Conservation (phyloP, 1,284 basidiomycete species). For the Somion occarium region DNA sequence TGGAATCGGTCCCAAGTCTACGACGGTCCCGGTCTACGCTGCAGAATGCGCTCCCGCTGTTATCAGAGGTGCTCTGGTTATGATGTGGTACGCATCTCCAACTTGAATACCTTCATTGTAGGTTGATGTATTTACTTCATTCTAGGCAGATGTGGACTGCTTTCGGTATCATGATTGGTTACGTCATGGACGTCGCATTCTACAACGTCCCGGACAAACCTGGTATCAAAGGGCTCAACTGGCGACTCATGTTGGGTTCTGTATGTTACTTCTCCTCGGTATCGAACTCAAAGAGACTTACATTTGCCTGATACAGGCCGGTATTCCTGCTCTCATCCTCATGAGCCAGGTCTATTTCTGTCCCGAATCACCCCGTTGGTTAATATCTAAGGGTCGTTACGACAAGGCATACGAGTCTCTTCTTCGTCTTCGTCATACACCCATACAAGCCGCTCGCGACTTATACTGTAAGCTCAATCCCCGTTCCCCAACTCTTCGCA, state of each 20-base stretch:
- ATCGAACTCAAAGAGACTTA: no score
- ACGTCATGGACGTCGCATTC: slow-evolving; percentile 50
- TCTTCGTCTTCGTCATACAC: slow-evolving; percentile 56
- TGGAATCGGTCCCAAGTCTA: slow-evolving; percentile 67
- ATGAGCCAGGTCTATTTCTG: slow-evolving; percentile 51
- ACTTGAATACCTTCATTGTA: background rate
- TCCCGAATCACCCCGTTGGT: slow-evolving; percentile 69
- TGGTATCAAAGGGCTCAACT: slow-evolving; percentile 51
- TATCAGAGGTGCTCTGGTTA: slow-evolving; percentile 75
- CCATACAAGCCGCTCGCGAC: slow-evolving; percentile 73
- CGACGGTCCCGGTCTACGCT: slow-evolving; percentile 60
- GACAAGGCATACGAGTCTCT: slow-evolving; percentile 62
- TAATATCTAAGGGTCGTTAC: slow-evolving; percentile 66
- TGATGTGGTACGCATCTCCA: slow-evolving; percentile 58
- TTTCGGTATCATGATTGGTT: slow-evolving; percentile 68
- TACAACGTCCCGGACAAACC: slow-evolving; percentile 44
- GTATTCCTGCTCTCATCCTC: slow-evolving; percentile 57
- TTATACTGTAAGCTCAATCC: no score
- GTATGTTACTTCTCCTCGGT: no score
- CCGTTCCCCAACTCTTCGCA: no score
- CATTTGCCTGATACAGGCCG: slow-evolving; percentile 34
- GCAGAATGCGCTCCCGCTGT: slow-evolving; percentile 66
- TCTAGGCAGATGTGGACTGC: slow-evolving; percentile 69
- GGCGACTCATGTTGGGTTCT: slow-evolving; percentile 63
- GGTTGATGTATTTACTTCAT: no score